Base-by-base conservation (phyloP, 139 green algal genomes). In the Coelastrella sp. region DNA sequence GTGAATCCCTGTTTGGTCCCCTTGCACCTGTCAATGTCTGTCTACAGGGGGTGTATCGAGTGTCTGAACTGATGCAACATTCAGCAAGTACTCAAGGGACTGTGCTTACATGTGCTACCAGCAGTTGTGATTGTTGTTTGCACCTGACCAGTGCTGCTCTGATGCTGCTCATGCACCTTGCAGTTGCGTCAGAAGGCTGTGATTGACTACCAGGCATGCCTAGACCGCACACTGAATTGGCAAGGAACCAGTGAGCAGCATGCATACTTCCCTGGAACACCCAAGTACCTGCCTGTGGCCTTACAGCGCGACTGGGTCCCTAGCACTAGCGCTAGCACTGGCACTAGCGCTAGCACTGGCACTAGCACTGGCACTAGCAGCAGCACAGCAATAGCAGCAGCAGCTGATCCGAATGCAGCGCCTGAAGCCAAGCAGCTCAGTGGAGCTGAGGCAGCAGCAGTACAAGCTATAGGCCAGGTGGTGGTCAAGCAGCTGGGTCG, bases 241-340 rank as follows among this genome's bases (percentile, higher is more conserved):
- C 83, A 88, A 54, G 23, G 23, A 13, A 54, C 47, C n/a, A n/a
- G n/a, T 3, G 56, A 19, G 11, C 83, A 66, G 59, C 61, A 64
- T 73, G n/a, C 13, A 60, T 80, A 85, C 59, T n/a, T 85, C 8
- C 74, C 75, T 7, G 59, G n/a, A 32, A 73, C 86, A n/a, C 86
- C 86, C 8, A 59, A 6, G 5, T 78, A 79, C 86, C 57, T 90
- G 14, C 86, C 86, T 0, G 86, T 90, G n/a, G 86, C 59, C 10
- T 23, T 90, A 16, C 86, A 90, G 32, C 59, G 73, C 7, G n/a
- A 0, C 14, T 89, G 85, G 85, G n/a, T 61, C 13, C 22, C 17
- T 56, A 65, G 57, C 68, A 81, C 56, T n/a, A 83, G 66, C 83
- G n/a, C n/a, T n/a, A n/a, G n/a, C n/a, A n/a, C n/a, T n/a, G n/a